Evolutionary conservation across 805 yeast genomes (phyloP).

Genomic region (Candida montana): DNA sequence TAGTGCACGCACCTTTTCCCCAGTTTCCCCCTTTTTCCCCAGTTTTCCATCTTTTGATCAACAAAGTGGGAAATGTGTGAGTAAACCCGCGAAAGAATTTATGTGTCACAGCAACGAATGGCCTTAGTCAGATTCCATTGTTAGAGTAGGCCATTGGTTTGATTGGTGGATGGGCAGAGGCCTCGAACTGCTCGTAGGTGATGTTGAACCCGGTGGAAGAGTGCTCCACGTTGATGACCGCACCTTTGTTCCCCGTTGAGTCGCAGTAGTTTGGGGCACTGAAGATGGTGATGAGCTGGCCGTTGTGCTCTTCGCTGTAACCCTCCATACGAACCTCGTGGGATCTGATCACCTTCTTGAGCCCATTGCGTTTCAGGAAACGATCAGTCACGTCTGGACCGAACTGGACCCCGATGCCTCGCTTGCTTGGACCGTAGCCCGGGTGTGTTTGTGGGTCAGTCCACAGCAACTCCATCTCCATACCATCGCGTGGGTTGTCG

Average conservation of each 20-base stretch:
- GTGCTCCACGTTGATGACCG: conserved; percentile 67
- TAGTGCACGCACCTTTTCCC: neutral
- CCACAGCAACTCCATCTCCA: conserved; percentile 96
- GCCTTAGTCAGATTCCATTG: conserved; percentile 17
- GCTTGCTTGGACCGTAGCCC: conserved; percentile 83
- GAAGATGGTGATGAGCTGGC: conserved; percentile 86
- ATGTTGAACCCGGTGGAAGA: conserved; percentile 32
- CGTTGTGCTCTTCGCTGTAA: conserved; percentile 81
- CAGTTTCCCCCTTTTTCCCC: neutral
- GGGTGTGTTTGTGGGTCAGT: conserved; percentile 82
- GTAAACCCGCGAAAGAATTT: too few relatives aligned
- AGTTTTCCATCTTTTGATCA: too few relatives aligned
- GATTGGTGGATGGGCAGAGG: conserved; percentile 85
- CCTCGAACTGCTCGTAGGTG: conserved; percentile 58
- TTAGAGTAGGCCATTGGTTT: conserved; percentile 91
- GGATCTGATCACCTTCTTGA: conserved; percentile 81
- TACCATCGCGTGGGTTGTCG: conserved; percentile 87
- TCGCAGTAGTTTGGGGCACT: conserved; percentile 98
- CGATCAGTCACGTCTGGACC: conserved; percentile 90
- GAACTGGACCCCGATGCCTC: conserved; percentile 95
- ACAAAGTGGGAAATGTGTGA: too few relatives aligned
- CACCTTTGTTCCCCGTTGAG: conserved; percentile 85
- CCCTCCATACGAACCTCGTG: conserved; percentile 96
- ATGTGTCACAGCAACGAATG: too few relatives aligned
- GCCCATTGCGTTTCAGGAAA: conserved; percentile 66